A percentile compares a stretch with the other conserved stretches of the same genome.
phyloP scores from a whole-genome alignment of 441 rosid species.

The California macrophylla region DNA sequence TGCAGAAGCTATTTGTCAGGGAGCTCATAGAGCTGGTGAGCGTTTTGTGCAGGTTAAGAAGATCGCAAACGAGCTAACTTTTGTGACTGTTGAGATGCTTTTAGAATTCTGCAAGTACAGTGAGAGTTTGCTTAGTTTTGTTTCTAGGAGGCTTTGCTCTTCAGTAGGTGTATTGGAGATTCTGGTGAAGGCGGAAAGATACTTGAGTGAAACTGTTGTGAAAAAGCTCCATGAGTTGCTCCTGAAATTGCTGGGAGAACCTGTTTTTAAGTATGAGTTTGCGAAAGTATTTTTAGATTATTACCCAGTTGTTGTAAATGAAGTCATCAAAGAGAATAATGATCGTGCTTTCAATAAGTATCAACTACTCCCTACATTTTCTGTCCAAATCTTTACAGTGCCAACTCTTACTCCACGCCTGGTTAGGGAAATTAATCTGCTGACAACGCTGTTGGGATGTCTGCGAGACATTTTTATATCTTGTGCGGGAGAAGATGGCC shows the following conservation, averaged over 20 bases:
- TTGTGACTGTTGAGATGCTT: constrained; percentile 69
- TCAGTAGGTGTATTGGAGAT: constrained; percentile 55
- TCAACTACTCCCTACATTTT: constrained; percentile 58
- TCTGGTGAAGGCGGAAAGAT: constrained; percentile 75
- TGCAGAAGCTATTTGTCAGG: constrained; percentile 35
- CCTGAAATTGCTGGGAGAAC: constrained; percentile 84
- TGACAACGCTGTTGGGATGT: constrained; percentile 66
- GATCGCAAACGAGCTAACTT: constrained; percentile 58
- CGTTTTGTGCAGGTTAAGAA: constrained; percentile 25
- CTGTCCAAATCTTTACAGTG: constrained; percentile 93
- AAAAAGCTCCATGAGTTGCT: constrained; percentile 69
- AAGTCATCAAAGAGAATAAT: constrained; percentile 47
- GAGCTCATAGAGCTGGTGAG: constrained; percentile 32
- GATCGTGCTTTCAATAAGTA: constrained; percentile 40
- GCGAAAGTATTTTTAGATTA: constrained; percentile 75
- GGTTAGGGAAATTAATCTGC: constrained; percentile 79
- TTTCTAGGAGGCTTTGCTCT: constrained; percentile 54
- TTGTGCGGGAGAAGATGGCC: constrained; percentile 75
- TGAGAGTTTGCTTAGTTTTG: constrained; percentile 92
- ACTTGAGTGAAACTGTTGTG: constrained; percentile 39
- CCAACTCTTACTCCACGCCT: constrained; percentile 80
- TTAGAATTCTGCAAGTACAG: constrained; percentile 64
- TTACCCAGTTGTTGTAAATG: constrained; percentile 60
- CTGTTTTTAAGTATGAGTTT: constrained; percentile 78
- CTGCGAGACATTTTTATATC: constrained; percentile 52